Conservation (phyloP, 177 flowering plant genomes). For the Vitis hybrid region DNA sequence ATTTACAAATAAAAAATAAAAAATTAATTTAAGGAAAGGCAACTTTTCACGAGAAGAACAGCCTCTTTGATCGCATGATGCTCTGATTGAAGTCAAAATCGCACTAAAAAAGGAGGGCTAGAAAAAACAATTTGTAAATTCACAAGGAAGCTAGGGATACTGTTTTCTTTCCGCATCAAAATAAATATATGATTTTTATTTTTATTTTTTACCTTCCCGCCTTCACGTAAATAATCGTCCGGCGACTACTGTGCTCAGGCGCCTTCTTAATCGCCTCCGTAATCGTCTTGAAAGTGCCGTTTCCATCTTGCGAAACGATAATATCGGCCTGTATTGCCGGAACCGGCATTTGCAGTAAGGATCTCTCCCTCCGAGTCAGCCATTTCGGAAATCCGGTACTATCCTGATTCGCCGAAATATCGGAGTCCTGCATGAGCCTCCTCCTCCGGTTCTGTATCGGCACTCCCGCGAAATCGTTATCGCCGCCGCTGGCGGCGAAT, state of each 20-base stretch:
- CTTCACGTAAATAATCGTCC: constrained; percentile 73
- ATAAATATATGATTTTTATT: too few species aligned
- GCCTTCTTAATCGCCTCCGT: constrained; percentile 81
- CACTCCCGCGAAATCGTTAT: constrained; percentile 65
- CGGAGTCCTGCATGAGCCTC: constrained; percentile 33
- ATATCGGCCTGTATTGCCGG: constrained; percentile 61
- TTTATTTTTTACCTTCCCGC: constrained; percentile 74
- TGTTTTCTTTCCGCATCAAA: not conserved
- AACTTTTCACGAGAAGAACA: not conserved
- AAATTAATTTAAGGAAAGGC: too few species aligned
- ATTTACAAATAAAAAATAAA: too few species aligned
- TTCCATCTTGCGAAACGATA: constrained; percentile 73
- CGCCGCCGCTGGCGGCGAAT: constrained; percentile 31
- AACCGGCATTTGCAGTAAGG: constrained; percentile 48
- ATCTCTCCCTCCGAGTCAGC: constrained; percentile 57
- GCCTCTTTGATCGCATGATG: not conserved
- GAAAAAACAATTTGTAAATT: not conserved
- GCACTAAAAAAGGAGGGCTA: not conserved
- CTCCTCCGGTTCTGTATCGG: constrained; percentile 69
- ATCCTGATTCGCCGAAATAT: not conserved
- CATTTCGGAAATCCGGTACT: constrained; percentile 54
- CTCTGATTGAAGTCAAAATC: not conserved
- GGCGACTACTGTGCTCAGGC: constrained; percentile 64
- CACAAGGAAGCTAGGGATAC: not conserved
- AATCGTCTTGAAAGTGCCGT: constrained; percentile 71